These are phyloP conservation scores for Mayamaea pseudoterrestris DNA, from an alignment of 108 stramenopile species.

Conservation along the genomic window DNA sequence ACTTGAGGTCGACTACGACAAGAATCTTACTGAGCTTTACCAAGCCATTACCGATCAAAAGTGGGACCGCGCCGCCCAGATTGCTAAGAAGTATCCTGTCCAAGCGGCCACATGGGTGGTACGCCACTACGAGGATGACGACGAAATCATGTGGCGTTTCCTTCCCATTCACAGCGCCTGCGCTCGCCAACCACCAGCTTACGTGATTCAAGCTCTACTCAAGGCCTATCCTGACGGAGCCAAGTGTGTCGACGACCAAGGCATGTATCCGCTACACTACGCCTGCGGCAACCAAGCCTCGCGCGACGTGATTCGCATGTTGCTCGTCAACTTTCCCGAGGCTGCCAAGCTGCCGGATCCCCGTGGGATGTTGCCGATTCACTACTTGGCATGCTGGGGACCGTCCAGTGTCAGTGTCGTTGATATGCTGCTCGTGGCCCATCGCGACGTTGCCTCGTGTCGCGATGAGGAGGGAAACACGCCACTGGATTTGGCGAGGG, in stretches of 20 bases:
- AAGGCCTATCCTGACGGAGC: constrained; percentile 53
- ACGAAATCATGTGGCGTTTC: constrained; percentile 66
- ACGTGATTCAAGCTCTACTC: constrained; percentile 42
- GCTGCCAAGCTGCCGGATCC: constrained; percentile 53
- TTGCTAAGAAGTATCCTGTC: constrained; percentile 20
- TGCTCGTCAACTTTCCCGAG: constrained; percentile 56
- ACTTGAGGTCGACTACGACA: constrained; percentile 68
- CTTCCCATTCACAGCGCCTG: constrained; percentile 73
- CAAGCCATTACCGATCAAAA: constrained; percentile 53
- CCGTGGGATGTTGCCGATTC: constrained; percentile 73
- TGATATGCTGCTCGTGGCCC: constrained; percentile 67
- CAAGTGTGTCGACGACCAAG: constrained; percentile 64
- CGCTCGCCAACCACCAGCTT: constrained; percentile 55
- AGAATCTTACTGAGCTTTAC: constrained; percentile 58
- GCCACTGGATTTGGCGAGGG: constrained; percentile 43
- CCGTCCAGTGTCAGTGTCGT: constrained; percentile 39
- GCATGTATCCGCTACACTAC: constrained; percentile 76
- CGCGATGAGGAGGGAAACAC: constrained; percentile 66
- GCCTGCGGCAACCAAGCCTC: constrained; percentile 64
- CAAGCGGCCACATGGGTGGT: constrained; percentile 70
- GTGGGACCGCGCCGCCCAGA: constrained; percentile 45
- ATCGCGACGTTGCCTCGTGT: constrained; percentile 35
- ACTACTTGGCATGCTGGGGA: constrained; percentile 76
- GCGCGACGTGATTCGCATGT: constrained; percentile 47
- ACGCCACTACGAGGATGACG: constrained; percentile 32